Base-by-base conservation (phyloP, 768 basidiomycete genomes). In the Rhodotorula taiwanensis region DNA sequence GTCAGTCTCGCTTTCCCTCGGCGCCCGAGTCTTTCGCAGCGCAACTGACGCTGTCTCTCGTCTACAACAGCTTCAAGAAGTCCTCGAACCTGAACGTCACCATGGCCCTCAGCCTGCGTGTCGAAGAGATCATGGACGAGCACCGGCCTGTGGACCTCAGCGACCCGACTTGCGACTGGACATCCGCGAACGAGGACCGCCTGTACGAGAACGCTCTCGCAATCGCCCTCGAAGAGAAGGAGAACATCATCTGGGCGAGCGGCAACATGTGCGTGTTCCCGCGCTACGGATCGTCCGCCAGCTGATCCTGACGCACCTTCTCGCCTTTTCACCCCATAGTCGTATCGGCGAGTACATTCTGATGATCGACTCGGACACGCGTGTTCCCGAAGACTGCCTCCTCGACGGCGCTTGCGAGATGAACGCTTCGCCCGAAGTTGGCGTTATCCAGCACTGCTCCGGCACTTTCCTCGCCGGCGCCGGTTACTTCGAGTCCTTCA, bases 51-150 rank as follows among this genome's bases (percentile, higher is more conserved):
- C n/a, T n/a, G n/a, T n/a, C n/a, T n/a, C n/a, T n/a, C n/a, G n/a
- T n/a, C n/a, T n/a, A n/a, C n/a, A n/a, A n/a, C n/a, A n/a, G n/a
- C 31, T 94, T 94, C 81, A 94, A 94, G 80, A 94, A 94, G 76
- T 89, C 89, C 1, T 85, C 84, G 21, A 94, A 94, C 76, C 85
- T 93, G 86, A 94, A 93, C 74, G 90, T 52, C 27, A 47, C 52
- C 2, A 31, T 50, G 39, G 58, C 36, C 9, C 79, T 91, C 21
- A 84, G 84, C 6, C 78, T 89, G 27, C 81, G 83, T 60, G 74
- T 83, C 66, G 82, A 83, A 73, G 79, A 79, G 60, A 75, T 79
- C 54, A 77, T 81, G 72, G 76, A 76, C 54, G 10, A 33, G 48
- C 58, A 48, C 45, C 77, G 23, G 77, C 73, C 73, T 30, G 78